Base-by-base conservation (phyloP, 2,329 filamentous ascomycete genomes). In the Colletotrichum lupini region DNA sequence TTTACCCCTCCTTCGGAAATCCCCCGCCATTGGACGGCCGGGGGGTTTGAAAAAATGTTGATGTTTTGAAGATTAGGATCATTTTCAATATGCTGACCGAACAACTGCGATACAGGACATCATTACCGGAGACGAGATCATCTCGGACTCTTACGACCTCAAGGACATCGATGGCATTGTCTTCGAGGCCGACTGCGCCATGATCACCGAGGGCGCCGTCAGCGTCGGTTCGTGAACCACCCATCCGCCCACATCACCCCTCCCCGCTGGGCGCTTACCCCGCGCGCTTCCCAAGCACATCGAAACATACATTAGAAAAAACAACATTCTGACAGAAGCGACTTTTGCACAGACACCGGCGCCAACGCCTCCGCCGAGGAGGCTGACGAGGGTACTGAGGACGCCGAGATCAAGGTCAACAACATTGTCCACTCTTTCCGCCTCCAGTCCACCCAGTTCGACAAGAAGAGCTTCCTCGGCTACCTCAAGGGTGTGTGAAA, bases 311-410 rank as follows among this genome's bases (percentile, higher is more conserved):
- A 35, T 11, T 3, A 35, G n/a, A 24, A 42, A n/a, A 5, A 42
- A 42, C 16, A 42, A 12, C 11, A 24, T 61, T 52, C 72, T 74
- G 35, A 73, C 71, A 26, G 32, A 35, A 60, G 42, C 24, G 12
- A 52, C 56, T 57, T 49, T 68, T 46, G 8, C 24, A 37, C 70
- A 95, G 93, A 97, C 85, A 97, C 90, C 80, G 97, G 97, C 84
- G 97, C 95, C 89, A 99, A 99, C 87, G 94, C 97, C 79, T 98
- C 96, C 79, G 95, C 97, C 75, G 97, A 98, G 88, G 96, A 93
- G 83, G 94, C 88, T 68, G 94, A 92, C 0, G 94, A 95, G 79
- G 93, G 84, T 76, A 79, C 92, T 79, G 95, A 97, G 62, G 95
- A 97, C 79, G 68, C 78, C 60, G 83, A 85, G 72, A 85, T 92